These are phyloP conservation scores for Cyclotella choctawhatcheeana DNA, from an alignment of 108 stramenopile genomes.

Conservation along the genomic window DNA sequence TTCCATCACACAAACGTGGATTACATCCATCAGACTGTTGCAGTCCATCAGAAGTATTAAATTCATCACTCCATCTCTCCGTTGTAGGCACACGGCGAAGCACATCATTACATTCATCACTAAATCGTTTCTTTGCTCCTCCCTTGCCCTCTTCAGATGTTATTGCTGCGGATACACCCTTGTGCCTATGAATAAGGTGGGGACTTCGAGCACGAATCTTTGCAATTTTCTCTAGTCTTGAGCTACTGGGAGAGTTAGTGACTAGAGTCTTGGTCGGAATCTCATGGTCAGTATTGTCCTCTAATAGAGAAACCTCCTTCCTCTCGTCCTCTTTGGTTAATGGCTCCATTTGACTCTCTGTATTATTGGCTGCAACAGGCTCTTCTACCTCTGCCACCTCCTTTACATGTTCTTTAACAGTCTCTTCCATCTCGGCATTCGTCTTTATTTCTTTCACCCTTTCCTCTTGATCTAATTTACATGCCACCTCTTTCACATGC, in stretches of 20 bases:
- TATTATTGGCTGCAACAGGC: neutral
- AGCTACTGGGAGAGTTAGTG: neutral
- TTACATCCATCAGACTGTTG: neutral
- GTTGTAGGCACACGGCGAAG: neutral
- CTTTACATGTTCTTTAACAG: neutral
- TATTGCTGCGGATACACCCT: neutral
- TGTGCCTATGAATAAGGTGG: neutral
- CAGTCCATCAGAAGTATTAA: neutral
- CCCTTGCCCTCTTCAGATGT: neutral
- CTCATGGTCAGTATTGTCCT: neutral
- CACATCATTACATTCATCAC: constrained; percentile 1
- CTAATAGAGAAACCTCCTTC: neutral
- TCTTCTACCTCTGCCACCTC: neutral
- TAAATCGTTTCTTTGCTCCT: neutral
- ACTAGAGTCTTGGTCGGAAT: neutral
- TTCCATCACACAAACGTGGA: neutral
- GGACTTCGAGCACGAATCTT: constrained; percentile 11
- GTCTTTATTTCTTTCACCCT: neutral
- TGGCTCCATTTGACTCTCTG: neutral
- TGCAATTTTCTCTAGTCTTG: neutral
- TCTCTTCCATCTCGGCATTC: neutral
- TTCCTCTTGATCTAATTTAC: neutral
- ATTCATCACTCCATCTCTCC: constrained; percentile 16
- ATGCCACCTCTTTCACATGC: neutral
- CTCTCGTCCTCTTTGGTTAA: neutral